phyloP scores from a whole-genome alignment of 1,284 basidiomycete genomes.

The Lentinula novae-zelandiae region DNA sequence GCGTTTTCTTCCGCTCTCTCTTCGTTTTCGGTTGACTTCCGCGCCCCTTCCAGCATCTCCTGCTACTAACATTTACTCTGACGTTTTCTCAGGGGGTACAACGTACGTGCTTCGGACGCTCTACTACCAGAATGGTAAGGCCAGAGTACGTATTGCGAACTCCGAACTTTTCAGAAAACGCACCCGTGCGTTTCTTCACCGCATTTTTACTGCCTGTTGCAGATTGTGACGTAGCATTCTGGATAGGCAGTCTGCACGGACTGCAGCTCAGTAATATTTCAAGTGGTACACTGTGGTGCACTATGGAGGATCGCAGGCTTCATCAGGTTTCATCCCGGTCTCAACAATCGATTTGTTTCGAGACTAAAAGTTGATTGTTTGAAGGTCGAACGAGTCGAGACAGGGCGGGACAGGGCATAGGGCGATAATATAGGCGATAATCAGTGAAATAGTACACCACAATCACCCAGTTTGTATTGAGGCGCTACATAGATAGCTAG shows the following conservation, averaged over 20 bases:
- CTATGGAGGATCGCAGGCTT: no score
- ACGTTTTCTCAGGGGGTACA: no score
- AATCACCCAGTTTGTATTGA: neutral
- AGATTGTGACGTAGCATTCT: neutral
- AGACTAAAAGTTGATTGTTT: neutral
- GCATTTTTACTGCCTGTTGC: neutral
- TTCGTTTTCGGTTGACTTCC: no score
- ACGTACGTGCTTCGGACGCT: neutral
- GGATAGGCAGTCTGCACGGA: neutral
- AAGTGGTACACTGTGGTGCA: no score
- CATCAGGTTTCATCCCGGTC: neutral
- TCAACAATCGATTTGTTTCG: neutral
- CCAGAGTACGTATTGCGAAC: neutral
- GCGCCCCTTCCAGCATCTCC: no score
- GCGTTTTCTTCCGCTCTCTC: no score
- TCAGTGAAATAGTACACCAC: neutral
- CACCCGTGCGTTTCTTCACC: neutral
- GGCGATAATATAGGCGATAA: neutral
- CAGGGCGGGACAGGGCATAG: neutral
- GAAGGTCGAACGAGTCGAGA: neutral
- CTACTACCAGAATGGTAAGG: neutral
- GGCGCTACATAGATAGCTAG: neutral
- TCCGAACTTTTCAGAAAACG: no score
- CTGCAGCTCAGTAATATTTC: no score
- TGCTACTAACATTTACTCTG: no score